Evolutionary conservation across 148 eudicot species (phyloP).

Genomic region (Amaranthus hypochondriacus): DNA sequence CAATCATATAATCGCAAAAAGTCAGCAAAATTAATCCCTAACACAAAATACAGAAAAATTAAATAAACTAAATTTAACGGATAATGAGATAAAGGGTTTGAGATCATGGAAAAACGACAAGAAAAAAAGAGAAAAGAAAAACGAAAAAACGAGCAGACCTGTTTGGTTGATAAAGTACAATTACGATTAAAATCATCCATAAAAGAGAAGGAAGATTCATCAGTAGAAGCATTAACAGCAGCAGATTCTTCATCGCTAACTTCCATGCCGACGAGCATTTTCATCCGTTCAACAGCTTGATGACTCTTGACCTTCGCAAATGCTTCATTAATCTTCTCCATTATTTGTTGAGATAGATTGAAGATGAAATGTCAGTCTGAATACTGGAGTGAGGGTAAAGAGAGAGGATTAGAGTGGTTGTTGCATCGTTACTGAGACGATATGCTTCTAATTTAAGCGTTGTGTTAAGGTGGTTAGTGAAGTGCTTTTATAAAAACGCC

Average conservation of each 20-base stretch:
- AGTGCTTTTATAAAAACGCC: too few relatives aligned
- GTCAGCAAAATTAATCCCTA: background rate
- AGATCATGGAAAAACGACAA: background rate
- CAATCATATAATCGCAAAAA: background rate
- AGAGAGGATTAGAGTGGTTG: background rate
- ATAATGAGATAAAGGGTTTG: background rate
- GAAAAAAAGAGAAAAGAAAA: background rate
- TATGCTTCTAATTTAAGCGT: background rate
- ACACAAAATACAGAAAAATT: background rate
- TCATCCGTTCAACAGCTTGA: conserved; percentile 68
- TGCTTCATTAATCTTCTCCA: conserved; percentile 59
- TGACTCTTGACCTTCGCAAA: conserved; percentile 67
- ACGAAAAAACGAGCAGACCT: conserved; percentile 34
- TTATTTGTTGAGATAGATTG: conserved; percentile 13
- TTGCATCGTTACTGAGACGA: background rate
- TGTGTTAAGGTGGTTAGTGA: background rate
- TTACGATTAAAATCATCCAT: conserved; percentile 82
- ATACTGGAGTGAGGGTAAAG: background rate
- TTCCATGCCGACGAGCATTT: conserved; percentile 86
- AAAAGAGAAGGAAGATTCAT: conserved; percentile 52
- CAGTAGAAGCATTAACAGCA: conserved; percentile 29
- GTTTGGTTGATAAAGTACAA: conserved; percentile 77
- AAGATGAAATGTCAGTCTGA: background rate
- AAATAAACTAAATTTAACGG: background rate
- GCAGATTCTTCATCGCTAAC: conserved; percentile 57